These are phyloP conservation scores for Nasturtium officinale DNA, from an alignment of 345 rosid species.

Conservation along the genomic window DNA sequence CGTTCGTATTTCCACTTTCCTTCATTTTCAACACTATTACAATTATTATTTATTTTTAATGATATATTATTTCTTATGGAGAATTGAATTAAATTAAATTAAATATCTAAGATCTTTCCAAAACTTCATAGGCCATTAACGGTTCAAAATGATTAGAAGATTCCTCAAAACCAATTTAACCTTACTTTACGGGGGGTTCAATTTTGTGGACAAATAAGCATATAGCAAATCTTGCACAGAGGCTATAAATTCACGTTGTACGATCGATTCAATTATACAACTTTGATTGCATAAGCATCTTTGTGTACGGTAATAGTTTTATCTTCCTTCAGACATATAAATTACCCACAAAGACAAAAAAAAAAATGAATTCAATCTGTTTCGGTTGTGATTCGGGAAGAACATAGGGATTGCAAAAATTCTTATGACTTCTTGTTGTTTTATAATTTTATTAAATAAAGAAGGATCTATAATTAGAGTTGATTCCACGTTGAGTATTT, in stretches of 20 bases:
- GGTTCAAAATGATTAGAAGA: constrained; percentile 18
- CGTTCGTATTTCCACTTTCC: constrained; percentile 23
- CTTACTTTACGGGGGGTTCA: background rate
- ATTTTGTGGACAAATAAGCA: background rate
- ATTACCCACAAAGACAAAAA: constrained; percentile 5
- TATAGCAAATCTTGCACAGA: background rate
- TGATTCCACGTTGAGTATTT: background rate
- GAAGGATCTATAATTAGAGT: background rate
- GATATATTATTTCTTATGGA: background rate
- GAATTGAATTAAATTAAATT: background rate
- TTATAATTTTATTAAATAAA: too few species aligned
- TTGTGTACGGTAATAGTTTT: background rate
- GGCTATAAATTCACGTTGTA: background rate
- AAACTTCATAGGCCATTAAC: constrained; percentile 31
- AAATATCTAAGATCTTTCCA: constrained; percentile 28
- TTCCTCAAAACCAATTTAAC: background rate
- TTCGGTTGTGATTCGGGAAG: constrained; percentile 10
- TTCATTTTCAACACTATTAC: constrained; percentile 28
- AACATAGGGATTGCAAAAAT: background rate
- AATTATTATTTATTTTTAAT: background rate
- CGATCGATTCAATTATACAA: background rate
- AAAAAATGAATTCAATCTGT: constrained; percentile 2
- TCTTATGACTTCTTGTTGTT: background rate
- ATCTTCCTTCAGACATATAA: background rate
- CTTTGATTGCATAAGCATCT: background rate